Conservation (phyloP, 73 alveolate species). For the Loxodes magnus region DNA sequence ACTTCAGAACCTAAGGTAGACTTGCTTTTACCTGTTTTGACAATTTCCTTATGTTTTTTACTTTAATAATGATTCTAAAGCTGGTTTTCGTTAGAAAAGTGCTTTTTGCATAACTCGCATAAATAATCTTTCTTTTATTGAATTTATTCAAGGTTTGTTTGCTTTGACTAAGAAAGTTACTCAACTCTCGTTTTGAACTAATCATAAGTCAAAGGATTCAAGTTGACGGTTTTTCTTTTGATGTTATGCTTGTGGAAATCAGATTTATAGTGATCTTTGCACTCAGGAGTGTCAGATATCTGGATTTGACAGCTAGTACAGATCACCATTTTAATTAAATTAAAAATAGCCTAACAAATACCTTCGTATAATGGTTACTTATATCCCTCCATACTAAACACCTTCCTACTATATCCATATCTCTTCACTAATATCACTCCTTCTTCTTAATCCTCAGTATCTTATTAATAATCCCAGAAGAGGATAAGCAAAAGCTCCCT, state of each 20-base stretch:
- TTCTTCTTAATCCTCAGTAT: too few relatives aligned
- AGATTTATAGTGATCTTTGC: constrained; percentile 25
- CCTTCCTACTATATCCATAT: too few relatives aligned
- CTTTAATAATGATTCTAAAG: background rate
- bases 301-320: constrained; percentile 39
- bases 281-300: constrained; percentile 14
- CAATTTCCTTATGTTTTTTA: background rate
- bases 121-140: too few relatives aligned
- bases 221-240: constrained; percentile 30
- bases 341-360: too few relatives aligned
- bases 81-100: background rate
- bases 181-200: constrained; percentile 10
- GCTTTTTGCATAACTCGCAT: constrained; percentile 12
- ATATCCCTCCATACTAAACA: too few relatives aligned
- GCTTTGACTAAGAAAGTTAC: background rate
- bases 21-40: too few relatives aligned
- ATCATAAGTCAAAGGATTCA: constrained; percentile 41
- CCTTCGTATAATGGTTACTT: too few relatives aligned
- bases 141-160: background rate
- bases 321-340: constrained; percentile 12
- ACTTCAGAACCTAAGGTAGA: too few relatives aligned
- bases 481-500: too few relatives aligned
- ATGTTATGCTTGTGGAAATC: constrained; percentile 44
- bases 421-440: too few relatives aligned
- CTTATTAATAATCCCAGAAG: too few relatives aligned